These are phyloP conservation scores for Postia placenta DNA, from an alignment of 768 basidiomycete species.

Conservation along the genomic window DNA sequence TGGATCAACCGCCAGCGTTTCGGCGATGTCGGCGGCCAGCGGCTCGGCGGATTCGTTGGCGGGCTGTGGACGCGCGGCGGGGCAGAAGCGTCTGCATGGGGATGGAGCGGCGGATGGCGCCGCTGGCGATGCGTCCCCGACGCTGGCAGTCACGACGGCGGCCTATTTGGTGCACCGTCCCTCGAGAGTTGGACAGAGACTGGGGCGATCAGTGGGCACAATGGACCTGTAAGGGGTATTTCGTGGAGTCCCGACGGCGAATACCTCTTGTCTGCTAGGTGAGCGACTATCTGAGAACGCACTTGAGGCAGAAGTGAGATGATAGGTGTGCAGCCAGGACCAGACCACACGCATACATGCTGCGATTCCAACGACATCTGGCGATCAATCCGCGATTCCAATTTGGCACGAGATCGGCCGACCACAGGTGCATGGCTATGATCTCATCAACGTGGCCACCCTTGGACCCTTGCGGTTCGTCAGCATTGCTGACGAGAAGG, in stretches of 20 bases:
- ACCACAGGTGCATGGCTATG: slow-evolving; percentile 97
- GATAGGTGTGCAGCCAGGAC: slow-evolving; percentile 69
- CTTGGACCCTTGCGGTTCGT: slow-evolving; percentile 73
- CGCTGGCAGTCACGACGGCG: background rate
- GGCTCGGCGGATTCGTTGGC: slow-evolving; percentile 89
- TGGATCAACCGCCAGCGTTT: slow-evolving; percentile 93
- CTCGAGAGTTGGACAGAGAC: slow-evolving; percentile 66
- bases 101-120: slow-evolving; percentile 94
- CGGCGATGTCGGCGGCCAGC: slow-evolving; percentile 89
- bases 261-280: slow-evolving; percentile 86
- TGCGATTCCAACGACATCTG: slow-evolving; percentile 28
- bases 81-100: slow-evolving; percentile 70
- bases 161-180: slow-evolving; percentile 4
- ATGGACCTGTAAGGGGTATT: slow-evolving; percentile 69
- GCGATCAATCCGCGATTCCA: slow-evolving; percentile 10
- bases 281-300: slow-evolving; percentile 16
- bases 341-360: slow-evolving; percentile 92
- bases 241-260: slow-evolving; percentile 85
- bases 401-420: slow-evolving; percentile 86
- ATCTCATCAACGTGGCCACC: slow-evolving; percentile 76
- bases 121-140: slow-evolving; percentile 56
- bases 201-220: slow-evolving; percentile 84
- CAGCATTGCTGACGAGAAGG: slow-evolving; percentile 95
- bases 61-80: slow-evolving; percentile 72
- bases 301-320: too few species aligned